Evolutionary conservation across 2,329 filamentous ascomycete genomes (phyloP).

Genomic region (Phaeoacremonium minimum): DNA sequence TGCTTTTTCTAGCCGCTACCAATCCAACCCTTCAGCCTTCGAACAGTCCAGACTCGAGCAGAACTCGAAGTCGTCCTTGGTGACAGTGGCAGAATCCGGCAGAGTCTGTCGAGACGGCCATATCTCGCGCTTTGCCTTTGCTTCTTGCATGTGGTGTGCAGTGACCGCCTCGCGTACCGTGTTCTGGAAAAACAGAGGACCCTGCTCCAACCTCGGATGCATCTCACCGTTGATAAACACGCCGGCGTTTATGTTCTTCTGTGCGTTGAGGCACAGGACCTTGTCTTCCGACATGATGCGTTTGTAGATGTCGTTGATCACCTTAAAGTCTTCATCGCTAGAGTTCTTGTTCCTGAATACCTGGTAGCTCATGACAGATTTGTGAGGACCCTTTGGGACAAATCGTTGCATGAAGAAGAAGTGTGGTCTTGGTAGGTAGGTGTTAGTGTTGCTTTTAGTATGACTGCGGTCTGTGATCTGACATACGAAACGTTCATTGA

Average conservation of each 20-base stretch:
- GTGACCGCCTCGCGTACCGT: slow-evolving; percentile 6
- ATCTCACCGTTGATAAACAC: slow-evolving; percentile 60
- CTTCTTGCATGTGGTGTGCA: slow-evolving; percentile 5
- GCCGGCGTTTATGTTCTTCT: slow-evolving; percentile 57
- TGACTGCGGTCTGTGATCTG: slow-evolving; percentile 3
- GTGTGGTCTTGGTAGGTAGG: too few relatives aligned
- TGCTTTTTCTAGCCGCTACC: too few relatives aligned
- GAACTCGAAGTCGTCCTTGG: too few relatives aligned
- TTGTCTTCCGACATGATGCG: slow-evolving; percentile 63
- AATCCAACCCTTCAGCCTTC: too few relatives aligned
- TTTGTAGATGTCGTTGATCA: slow-evolving; percentile 57
- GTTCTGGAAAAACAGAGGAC: slow-evolving; percentile 15
- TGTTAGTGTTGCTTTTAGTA: not conserved
- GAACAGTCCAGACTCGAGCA: too few relatives aligned
- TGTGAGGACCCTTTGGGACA: slow-evolving; percentile 46
- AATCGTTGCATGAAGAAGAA: slow-evolving; percentile 63
- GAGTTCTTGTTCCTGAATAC: slow-evolving; percentile 59
- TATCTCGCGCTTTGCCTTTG: slow-evolving; percentile 5
- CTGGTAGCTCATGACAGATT: slow-evolving; percentile 56
- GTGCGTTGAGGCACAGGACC: slow-evolving; percentile 52
- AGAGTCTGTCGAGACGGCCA: too few relatives aligned
- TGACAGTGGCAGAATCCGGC: too few relatives aligned
- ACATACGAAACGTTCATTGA: slow-evolving; percentile 47
- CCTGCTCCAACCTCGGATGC: slow-evolving; percentile 57
- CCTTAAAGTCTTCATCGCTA: slow-evolving; percentile 52